Base-by-base conservation (phyloP, 2,329 filamentous ascomycete species). In the Fusarium pseudoanthophilum region DNA sequence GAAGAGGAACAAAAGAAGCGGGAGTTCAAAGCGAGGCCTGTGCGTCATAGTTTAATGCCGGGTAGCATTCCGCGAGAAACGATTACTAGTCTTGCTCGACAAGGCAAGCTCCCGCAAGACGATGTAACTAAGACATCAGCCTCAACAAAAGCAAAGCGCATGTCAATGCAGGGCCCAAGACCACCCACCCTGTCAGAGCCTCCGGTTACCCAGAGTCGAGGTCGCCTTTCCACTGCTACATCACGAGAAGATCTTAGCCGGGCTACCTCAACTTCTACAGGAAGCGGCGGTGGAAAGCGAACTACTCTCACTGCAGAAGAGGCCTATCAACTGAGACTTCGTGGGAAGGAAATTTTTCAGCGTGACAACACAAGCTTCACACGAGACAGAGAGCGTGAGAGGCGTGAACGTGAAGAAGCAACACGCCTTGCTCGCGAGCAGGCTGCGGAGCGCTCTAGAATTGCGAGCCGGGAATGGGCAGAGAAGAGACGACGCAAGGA, bases 21-120 rank as follows among this genome's bases (percentile, higher is more conserved):
- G 62, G 88, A 91, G 75, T 92, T 92, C 83, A 92, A 91, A 79
- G 90, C 90, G 11, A 85, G 85, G 40, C 90, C 90, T 24, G 78
- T 89, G 42, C 86, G 86, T 46, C 81, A 83, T 60, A 86, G 83
- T 61, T 78, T 84, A 24, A 80, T 80, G 14, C 80, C 83, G 4
- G 80, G 80, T 51, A 79, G 84, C 11, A 71, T 84, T 9, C 88
- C 89, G 43, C 88, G 89, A 32, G 88, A 89, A 52, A 91, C 88
- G 16, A 79, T 86, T 72, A 82, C 89, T 43, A 92, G 90, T 79
- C 87, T 87, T 40, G 87, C 86, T 46, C 85, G 89, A 37, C 87
- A 87, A 73, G 85, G 80, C 69, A 86, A 85, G 71, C 74, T 74
- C n/a, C 67, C 82, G 58, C 76, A 78, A 30, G 75, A 78, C n/a